Evolutionary conservation across 164 flowering plant genomes (phyloP), one percentile per base, ranked within the genome.

Genomic region (Stephania cephalantha): DNA sequence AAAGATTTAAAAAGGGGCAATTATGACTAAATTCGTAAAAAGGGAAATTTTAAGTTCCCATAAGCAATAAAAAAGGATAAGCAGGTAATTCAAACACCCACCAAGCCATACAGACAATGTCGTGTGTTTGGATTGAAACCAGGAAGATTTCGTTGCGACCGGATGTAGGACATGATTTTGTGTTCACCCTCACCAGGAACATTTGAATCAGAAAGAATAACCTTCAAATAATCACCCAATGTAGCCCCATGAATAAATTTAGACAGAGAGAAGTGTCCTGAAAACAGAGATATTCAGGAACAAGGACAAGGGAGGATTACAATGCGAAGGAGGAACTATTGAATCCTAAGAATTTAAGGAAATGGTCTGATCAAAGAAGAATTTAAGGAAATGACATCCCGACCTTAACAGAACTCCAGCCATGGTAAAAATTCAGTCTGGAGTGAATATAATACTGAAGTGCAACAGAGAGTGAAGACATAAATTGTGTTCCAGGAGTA

Each of bases 151-250:
- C 97, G 90, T 76, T 95, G 99, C 74, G 86, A 85, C 67, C 98
- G 92, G 53, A 95, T 92, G 80, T 90, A 95, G 63, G 95, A 88
- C 99, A 95, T 92, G 73, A 92, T 86, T 78, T 95, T 95, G 88
- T 95, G 99, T 73, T 95, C 99, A 76, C 99, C 99, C 85, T 95
- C 99, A 69, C 99, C 99, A 80, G 97, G 98, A 79, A 94, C 98
- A 71, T 95, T 95, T 50, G 99, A 79, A 87, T 95, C 99, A 82
- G 99, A 95, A 74, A 95, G 91, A 80, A 95, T 94, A 86, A 95
- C 98, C 99, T 95, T 90, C 93, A 94, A 90, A 90, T 80, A 90
- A 90, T 71, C 85, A 94, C 77, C 91, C 88, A 91, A 88, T 79
- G 88, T 82, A 89, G 84, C 85, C 88, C 80, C 85, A 81, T 87